Conservation (phyloP, 164 flowering plant genomes). For the Vitis labrusca region DNA sequence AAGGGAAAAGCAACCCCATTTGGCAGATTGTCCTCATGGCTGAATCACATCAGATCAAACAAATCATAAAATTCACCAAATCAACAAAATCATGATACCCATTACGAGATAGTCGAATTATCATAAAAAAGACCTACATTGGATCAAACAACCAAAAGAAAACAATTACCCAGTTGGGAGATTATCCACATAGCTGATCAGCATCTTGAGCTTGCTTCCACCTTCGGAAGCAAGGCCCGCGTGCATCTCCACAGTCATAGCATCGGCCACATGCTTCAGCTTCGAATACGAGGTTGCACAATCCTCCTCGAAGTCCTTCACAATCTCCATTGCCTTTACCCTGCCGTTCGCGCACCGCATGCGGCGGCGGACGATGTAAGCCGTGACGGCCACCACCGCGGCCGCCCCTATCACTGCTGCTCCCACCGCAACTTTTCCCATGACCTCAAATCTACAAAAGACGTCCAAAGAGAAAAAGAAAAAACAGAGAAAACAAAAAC, state of each 20-base stretch:
- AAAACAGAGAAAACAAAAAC: no score
- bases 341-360: constrained; percentile 36
- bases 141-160: neutral
- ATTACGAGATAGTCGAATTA: no score
- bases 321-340: constrained; percentile 42
- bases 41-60: constrained; percentile 42
- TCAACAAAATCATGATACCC: no score
- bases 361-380: constrained; percentile 33
- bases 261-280: constrained; percentile 54
- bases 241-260: constrained; percentile 71
- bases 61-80: no score
- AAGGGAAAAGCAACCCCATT: constrained; percentile 36
- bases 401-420: constrained; percentile 40
- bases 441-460: neutral
- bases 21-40: constrained; percentile 62
- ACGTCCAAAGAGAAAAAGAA: no score
- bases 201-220: constrained; percentile 65
- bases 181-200: constrained; percentile 62
- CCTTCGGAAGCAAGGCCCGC: constrained; percentile 71
- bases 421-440: constrained; percentile 41
- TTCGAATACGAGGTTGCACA: constrained; percentile 41
- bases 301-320: constrained; percentile 54
- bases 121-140: no score
- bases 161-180: constrained; percentile 58
- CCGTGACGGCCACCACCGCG: constrained; percentile 42